phyloP scores from a whole-genome alignment of 371 early-diverging fungal species.

The Rhizomucor pusillus region DNA sequence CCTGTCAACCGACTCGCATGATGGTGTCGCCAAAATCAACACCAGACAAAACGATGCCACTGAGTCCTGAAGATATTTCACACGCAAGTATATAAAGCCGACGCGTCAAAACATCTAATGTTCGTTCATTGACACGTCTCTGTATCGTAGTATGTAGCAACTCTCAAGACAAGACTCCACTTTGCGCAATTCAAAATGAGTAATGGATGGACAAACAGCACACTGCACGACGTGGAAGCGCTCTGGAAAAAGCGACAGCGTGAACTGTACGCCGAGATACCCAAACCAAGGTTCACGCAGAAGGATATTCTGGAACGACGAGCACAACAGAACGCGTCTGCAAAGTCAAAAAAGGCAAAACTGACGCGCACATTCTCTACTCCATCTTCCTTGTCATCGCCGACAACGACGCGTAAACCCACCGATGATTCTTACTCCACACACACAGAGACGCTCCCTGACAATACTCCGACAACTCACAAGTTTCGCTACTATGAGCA shows the following conservation, averaged over 20 bases:
- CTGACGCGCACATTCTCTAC: slow-evolving; percentile 23
- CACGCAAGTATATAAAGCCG: too few relatives aligned
- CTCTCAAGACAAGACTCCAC: slow-evolving; percentile 29
- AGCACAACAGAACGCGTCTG: not conserved
- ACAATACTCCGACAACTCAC: not conserved
- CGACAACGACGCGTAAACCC: slow-evolving; percentile 4
- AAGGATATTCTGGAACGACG: slow-evolving; percentile 35
- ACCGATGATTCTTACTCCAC: too few relatives aligned
- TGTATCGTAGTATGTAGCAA: slow-evolving; percentile 23
- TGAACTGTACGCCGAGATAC: slow-evolving; percentile 24
- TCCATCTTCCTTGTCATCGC: slow-evolving; percentile 7
- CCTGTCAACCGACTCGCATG: too few relatives aligned
- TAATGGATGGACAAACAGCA: slow-evolving; percentile 39
- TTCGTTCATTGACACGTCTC: not conserved
- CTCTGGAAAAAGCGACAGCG: slow-evolving; percentile 35
- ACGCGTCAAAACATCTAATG: too few relatives aligned
- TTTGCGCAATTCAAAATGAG: slow-evolving; percentile 43
- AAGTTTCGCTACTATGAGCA: too few relatives aligned
- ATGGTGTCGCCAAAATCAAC: too few relatives aligned
- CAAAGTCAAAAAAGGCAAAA: slow-evolving; percentile 14
- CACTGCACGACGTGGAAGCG: slow-evolving; percentile 31
- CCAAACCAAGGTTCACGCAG: slow-evolving; percentile 42
- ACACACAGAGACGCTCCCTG: too few relatives aligned
- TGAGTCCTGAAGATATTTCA: too few relatives aligned
- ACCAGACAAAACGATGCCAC: too few relatives aligned